Base-by-base conservation (phyloP, 257 asterid genomes). In the Paulownia fortunei region DNA sequence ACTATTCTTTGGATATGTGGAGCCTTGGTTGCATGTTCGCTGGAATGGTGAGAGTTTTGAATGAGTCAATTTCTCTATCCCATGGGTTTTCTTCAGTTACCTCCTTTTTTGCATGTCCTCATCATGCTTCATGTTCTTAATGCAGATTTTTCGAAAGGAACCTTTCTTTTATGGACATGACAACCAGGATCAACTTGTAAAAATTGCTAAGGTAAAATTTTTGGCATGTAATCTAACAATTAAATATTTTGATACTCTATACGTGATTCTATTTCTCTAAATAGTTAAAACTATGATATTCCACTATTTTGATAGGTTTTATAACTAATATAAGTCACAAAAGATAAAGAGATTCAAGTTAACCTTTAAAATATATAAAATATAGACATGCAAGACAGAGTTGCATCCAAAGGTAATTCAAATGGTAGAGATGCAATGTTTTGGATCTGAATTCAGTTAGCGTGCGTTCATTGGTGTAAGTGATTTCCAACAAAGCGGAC, bases 161-260 rank as follows among this genome's bases (percentile, higher is more conserved):
- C 99, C 98, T 80, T 95, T 95, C 96, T 95, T 95, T 84, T 89
- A 92, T 73, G 99, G 99, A 19, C 99, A 92, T 66, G 98, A 95
- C 82, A 95, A 95, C 86, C 97, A 92, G 87, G 99, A 95, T 82
- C 98, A 94, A 86, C 98, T 94, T 42, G 98, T 94, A 70, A 94
- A 94, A 88, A 94, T 94, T 82, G 98, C 98, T 0, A 91, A 84
- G 98, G 98, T 94, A 84, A 55, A 54, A 23, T 13, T 77, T 65
- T 62, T 44, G 27, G 13, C 44, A 16, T 65, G 36, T 23, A 11
- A 8, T 30, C 32, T 8, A 62, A 21, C 6, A 12, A 65, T 62
- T 23, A n/a, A 13, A 62, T 10, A 39, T n/a, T 67, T 72, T 65
- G 68, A 13, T 72, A 30, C 46, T 27, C 44, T 42, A n/a, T 16